These are phyloP conservation scores for Claviceps quebecensis DNA, from an alignment of 2,329 filamentous ascomycete genomes.

Conservation along the genomic window DNA sequence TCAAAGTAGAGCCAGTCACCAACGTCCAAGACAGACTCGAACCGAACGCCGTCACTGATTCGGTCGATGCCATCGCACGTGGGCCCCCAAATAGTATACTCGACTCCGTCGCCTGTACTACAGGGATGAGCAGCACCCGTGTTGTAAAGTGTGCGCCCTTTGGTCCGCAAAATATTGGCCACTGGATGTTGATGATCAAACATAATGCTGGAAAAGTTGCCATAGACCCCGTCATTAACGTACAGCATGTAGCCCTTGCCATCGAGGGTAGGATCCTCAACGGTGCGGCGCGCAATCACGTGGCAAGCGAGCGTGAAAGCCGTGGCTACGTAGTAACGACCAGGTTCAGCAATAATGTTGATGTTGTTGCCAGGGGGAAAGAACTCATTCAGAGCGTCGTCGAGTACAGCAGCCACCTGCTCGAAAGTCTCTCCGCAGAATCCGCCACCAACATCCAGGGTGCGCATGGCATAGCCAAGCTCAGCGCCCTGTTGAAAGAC, in stretches of 20 bases:
- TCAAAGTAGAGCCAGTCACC: conserved; percentile 99
- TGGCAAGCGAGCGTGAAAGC: conserved; percentile 94
- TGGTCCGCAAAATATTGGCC: conserved; percentile 62
- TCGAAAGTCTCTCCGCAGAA: conserved; percentile 89
- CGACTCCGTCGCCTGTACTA: conserved; percentile 37
- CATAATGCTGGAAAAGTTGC: conserved; percentile 98
- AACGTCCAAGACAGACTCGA: conserved; percentile 66
- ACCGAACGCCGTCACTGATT: conserved; percentile 68
- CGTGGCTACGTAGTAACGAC: conserved; percentile 85
- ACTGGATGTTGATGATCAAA: conserved; percentile 93
- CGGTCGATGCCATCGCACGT: conserved; percentile 97
- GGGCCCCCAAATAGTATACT: conserved; percentile 96
- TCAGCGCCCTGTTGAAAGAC: conserved; percentile 77
- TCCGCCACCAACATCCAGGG: conserved; percentile 85
- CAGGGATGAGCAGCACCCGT: conserved; percentile 33
- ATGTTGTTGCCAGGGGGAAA: conserved; percentile 62
- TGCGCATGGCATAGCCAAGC: conserved; percentile 69
- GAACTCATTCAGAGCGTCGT: conserved; percentile 68
- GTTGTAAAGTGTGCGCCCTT: conserved; percentile 44
- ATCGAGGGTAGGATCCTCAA: conserved; percentile 53
- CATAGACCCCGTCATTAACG: conserved; percentile 93
- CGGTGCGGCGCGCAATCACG: conserved; percentile 85
- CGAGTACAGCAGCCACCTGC: conserved; percentile 69
- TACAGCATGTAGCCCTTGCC: conserved; percentile 88
- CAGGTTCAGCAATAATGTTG: conserved; percentile 87